phyloP scores from a whole-genome alignment of 2,329 filamentous ascomycete species.

The Chaetomium globosum region DNA sequence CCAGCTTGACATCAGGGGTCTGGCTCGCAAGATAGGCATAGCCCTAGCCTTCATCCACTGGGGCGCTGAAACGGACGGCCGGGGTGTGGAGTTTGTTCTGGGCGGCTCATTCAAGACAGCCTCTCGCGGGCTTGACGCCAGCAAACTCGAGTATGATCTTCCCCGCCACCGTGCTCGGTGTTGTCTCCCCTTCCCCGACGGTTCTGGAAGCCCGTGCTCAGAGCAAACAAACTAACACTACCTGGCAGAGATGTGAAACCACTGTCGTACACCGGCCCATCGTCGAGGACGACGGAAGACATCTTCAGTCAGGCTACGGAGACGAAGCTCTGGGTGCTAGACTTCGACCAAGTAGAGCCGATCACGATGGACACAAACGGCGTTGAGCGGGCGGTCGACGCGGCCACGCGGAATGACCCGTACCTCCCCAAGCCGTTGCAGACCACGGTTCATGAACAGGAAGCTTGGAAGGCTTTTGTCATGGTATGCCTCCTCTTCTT shows the following conservation, averaged over 20 bases:
- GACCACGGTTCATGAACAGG: not conserved
- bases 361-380: conserved; percentile 8
- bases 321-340: conserved; percentile 8
- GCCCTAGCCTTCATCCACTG: conserved; percentile 7
- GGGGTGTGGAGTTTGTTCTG: conserved; percentile 17
- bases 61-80: conserved; percentile 10
- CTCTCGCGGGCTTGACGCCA: not conserved
- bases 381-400: conserved; percentile 6
- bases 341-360: conserved; percentile 5
- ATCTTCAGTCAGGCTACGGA: not conserved
- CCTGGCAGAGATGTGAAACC: not conserved
- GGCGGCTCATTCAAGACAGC: not conserved
- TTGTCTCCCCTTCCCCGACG: not conserved
- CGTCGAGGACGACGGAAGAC: not conserved
- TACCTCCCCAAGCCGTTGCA: not conserved
- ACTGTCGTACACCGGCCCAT: not conserved
- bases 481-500: not conserved
- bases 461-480: conserved; percentile 1
- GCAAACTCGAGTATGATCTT: not conserved
- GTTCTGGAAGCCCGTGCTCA: not conserved
- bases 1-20: not conserved
- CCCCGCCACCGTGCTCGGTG: not conserved
- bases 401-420: not conserved
- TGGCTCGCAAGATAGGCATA: conserved; percentile 5
- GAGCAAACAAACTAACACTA: not conserved